Percentiles rank a stretch among this genome's conserved stretches.
Evolutionary conservation across 1,284 basidiomycete genomes (phyloP).

Genomic region (Boletellus deceptivus): DNA sequence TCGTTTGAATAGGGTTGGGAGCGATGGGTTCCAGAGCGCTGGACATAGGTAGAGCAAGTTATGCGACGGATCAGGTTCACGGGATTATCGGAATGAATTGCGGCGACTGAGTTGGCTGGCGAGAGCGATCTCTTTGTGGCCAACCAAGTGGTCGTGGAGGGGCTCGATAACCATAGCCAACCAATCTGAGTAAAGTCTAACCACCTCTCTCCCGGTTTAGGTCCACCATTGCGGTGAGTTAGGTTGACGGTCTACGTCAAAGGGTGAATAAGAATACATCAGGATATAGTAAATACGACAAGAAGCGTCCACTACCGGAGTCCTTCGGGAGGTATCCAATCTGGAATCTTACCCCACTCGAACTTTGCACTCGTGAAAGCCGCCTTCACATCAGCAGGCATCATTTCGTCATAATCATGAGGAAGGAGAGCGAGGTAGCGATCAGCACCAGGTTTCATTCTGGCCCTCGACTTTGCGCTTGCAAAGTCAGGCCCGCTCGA

Average conservation of each 20-base stretch:
- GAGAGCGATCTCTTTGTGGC: neutral
- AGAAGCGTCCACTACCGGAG: slow-evolving; percentile 39
- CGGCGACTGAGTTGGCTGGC: slow-evolving; percentile 20
- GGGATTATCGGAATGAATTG: neutral
- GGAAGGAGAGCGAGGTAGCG: slow-evolving; percentile 61
- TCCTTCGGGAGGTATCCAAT: slow-evolving; percentile 74
- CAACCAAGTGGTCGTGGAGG: slow-evolving; percentile 6
- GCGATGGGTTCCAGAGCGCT: slow-evolving; percentile 9
- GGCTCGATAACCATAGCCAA: slow-evolving; percentile 13
- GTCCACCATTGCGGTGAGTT: too few relatives aligned
- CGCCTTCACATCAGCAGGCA: slow-evolving; percentile 52
- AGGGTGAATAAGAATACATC: slow-evolving; percentile 10
- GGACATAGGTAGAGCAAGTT: slow-evolving; percentile 15
- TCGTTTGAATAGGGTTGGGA: slow-evolving; percentile 7
- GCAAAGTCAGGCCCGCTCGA: slow-evolving; percentile 45
- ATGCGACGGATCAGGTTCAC: too few relatives aligned
- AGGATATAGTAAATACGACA: neutral
- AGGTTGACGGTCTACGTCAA: too few relatives aligned
- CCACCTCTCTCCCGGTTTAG: too few relatives aligned
- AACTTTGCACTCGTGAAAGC: slow-evolving; percentile 65
- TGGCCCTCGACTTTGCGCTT: slow-evolving; percentile 38
- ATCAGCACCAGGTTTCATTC: slow-evolving; percentile 43
- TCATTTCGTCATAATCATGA: slow-evolving; percentile 50
- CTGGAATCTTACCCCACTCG: slow-evolving; percentile 72
- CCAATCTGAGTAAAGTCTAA: too few relatives aligned